Conservation (phyloP, 1,284 basidiomycete genomes). For the Peniophora sp. region DNA sequence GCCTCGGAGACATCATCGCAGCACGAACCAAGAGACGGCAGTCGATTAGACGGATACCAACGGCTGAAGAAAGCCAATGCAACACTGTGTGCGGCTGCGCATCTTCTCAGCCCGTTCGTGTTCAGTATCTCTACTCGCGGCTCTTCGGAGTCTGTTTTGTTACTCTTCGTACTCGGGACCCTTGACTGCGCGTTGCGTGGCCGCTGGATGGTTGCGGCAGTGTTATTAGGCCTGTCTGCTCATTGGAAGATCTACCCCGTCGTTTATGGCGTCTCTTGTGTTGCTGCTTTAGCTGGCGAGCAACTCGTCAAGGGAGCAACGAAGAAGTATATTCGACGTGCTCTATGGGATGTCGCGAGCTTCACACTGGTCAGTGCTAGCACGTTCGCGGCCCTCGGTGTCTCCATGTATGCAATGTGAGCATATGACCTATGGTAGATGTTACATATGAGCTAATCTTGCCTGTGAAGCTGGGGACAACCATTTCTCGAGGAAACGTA, state of each 20-base stretch:
- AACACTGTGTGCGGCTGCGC: constrained; percentile 48
- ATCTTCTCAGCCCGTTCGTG: constrained; percentile 90
- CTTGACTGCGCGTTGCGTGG: constrained; percentile 51
- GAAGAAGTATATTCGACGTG: background rate
- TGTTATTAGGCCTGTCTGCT: constrained; percentile 71
- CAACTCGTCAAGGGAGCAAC: background rate
- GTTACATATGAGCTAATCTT: background rate
- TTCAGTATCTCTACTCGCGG: constrained; percentile 96
- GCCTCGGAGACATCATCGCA: background rate
- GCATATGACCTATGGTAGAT: background rate
- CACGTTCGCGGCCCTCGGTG: constrained; percentile 65
- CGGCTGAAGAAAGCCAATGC: constrained; percentile 22
- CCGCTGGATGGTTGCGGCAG: constrained; percentile 55
- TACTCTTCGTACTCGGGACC: constrained; percentile 71
- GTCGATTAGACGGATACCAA: background rate
- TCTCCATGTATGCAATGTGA: constrained; percentile 71
- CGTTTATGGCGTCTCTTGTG: constrained; percentile 78
- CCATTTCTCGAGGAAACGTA: constrained; percentile 91
- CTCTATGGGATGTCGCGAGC: background rate
- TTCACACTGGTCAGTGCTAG: constrained; percentile 65
- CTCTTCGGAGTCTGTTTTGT: constrained; percentile 87
- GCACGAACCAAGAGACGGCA: background rate
- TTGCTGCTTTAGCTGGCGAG: constrained; percentile 51
- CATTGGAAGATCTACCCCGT: constrained; percentile 97
- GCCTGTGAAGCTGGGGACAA: constrained; percentile 66